Evolutionary conservation across 169 alveolate genomes (phyloP).

Genomic region (Perkinsus olseni): DNA sequence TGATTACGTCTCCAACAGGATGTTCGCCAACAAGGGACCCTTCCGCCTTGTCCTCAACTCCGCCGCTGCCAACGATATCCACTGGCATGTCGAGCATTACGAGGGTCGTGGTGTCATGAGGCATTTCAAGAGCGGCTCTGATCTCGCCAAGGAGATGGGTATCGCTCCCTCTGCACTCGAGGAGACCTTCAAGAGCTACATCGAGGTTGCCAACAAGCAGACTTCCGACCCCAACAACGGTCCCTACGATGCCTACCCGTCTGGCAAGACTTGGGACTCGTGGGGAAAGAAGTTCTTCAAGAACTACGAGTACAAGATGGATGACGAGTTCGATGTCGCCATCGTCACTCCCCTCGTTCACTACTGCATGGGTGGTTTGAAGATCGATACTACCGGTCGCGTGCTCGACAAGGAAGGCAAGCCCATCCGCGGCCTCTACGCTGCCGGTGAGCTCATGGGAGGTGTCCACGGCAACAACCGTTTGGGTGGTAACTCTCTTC

Average conservation of each 20-base stretch:
- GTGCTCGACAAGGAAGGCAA: conserved; percentile 27
- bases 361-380: conserved; percentile 48
- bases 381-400: conserved; percentile 33
- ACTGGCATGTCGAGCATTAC: conserved; percentile 18
- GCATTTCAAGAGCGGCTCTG: conserved; percentile 8
- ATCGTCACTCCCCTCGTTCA: conserved; percentile 49
- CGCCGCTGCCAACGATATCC: conserved; percentile 12
- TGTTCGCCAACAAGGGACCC: conserved; percentile 41
- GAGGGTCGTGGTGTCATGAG: conserved; percentile 16
- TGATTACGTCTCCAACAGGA: conserved; percentile 36
- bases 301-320: conserved; percentile 18
- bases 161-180: conserved; percentile 3
- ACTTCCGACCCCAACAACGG: conserved; percentile 10
- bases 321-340: conserved; percentile 39
- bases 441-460: conserved; percentile 38
- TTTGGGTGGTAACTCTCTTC: conserved; percentile 37
- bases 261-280: conserved; percentile 30
- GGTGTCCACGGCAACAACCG: conserved; percentile 42
- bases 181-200: conserved; percentile 23
- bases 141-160: conserved; percentile 16
- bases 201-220: conserved; percentile 19
- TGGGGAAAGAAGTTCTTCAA: conserved; percentile 29
- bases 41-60: conserved; percentile 33
- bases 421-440: conserved; percentile 33
- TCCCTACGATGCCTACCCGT: conserved; percentile 15